Evolutionary conservation across 1,284 basidiomycete genomes (phyloP).

Genomic region (Fistulinella cinereoalba): DNA sequence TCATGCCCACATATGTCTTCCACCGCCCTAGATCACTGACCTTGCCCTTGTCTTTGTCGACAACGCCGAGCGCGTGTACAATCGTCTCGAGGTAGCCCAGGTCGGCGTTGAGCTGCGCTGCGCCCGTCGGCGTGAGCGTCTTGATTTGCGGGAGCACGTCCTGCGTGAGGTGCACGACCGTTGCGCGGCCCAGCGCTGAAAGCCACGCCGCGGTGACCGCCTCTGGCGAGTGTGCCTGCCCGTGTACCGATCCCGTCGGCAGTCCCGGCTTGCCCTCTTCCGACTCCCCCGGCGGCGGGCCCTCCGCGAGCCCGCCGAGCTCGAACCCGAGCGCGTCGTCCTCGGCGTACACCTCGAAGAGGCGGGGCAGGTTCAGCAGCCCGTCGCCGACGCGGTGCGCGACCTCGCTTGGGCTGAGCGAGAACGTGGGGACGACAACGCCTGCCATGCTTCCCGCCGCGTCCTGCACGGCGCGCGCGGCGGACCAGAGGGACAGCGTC

Average conservation of each 20-base stretch:
- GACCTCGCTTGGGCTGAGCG: constrained; percentile 84
- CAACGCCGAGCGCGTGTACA: constrained; percentile 88
- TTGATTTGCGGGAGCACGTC: constrained; percentile 63
- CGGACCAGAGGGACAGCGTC: constrained; percentile 65
- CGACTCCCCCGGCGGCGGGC: not conserved
- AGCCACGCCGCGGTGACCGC: constrained; percentile 87
- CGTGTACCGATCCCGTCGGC: constrained; percentile 19
- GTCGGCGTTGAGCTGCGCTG: constrained; percentile 85
- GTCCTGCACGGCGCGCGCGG: constrained; percentile 37
- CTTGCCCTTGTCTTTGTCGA: too few species aligned
- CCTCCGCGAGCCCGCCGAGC: constrained; percentile 40
- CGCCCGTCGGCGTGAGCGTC: constrained; percentile 61
- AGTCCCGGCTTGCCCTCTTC: constrained; percentile 27
- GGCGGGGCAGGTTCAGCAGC: constrained; percentile 85
- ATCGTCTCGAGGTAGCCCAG: constrained; percentile 89
- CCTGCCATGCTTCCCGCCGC: constrained; percentile 39
- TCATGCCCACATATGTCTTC: constrained; percentile 62
- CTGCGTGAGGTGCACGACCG: constrained; percentile 70
- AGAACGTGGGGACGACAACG: constrained; percentile 85
- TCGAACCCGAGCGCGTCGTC: constrained; percentile 90
- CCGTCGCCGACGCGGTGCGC: constrained; percentile 91
- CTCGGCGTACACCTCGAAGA: constrained; percentile 93
- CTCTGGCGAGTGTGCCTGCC: constrained; percentile 55
- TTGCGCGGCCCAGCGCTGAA: constrained; percentile 78
- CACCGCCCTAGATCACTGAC: constrained; percentile 72